A percentile compares a stretch with the other conserved stretches of the same genome.
Evolutionary conservation across 1,284 basidiomycete genomes (phyloP).

Genomic region (Amylostereum chailletii): DNA sequence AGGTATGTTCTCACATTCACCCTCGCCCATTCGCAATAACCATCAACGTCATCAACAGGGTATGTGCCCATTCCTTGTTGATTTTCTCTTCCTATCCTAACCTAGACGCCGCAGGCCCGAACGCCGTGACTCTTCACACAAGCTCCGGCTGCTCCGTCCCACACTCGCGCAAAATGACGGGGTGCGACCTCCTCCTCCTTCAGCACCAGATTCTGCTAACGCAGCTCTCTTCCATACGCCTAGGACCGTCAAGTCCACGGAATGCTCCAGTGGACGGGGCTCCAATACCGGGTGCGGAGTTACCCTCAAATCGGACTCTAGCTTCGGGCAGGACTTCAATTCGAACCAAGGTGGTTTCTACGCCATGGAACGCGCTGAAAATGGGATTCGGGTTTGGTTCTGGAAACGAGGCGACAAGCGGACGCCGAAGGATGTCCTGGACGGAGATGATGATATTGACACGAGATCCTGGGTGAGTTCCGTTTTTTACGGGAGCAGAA

Average conservation of each 20-base stretch:
- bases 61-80: not conserved
- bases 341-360: conserved; percentile 7
- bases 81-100: too few species aligned
- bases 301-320: not conserved
- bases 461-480: conserved; percentile 33
- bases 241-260: not conserved
- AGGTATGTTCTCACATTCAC: not conserved
- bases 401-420: conserved; percentile 30
- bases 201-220: not conserved
- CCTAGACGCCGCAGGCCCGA: not conserved
- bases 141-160: not conserved
- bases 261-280: not conserved
- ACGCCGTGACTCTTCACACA: not conserved
- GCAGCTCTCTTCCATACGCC: not conserved
- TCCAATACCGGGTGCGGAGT: not conserved
- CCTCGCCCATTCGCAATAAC: not conserved
- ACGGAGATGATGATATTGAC: conserved; percentile 25
- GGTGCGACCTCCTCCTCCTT: not conserved
- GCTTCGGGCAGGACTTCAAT: not conserved
- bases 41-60: not conserved
- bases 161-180: not conserved
- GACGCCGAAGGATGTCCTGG: conserved; percentile 32
- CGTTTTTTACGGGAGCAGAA: not conserved
- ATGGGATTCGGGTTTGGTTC: conserved; percentile 31
- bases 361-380: conserved; percentile 31